A percentile compares a stretch with the other conserved stretches of the same genome.
Conservation (phyloP, 805 yeast genomes). For the Wickerhamiella hasegawae region DNA sequence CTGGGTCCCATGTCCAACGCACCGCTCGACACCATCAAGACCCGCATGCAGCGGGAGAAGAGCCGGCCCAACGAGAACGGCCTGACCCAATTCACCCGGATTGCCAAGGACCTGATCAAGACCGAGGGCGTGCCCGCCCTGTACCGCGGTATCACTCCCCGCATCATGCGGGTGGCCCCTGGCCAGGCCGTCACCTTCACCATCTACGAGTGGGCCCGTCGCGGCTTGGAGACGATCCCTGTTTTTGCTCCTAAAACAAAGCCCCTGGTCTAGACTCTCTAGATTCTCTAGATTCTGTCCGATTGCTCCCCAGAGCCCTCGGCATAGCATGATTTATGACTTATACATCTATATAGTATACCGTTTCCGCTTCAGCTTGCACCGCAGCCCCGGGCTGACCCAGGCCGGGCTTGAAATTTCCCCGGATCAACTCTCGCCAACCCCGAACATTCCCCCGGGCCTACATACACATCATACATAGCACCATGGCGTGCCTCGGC, state of each 20-base stretch:
- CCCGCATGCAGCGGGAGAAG: conserved; percentile 86
- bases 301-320: no score
- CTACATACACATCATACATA: no score
- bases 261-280: no score
- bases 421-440: no score
- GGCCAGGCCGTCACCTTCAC: conserved; percentile 99
- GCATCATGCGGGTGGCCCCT: conserved; percentile 98
- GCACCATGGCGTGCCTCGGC: no score
- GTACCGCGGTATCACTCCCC: conserved; percentile 95
- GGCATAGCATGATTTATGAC: no score
- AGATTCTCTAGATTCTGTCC: no score
- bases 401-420: no score
- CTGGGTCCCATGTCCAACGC: conserved; percentile 96
- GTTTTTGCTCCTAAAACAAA: conserved; percentile 7
- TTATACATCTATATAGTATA: no score
- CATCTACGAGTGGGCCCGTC: conserved; percentile 79
- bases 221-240: conserved; percentile 31
- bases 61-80: conserved; percentile 49
- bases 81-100: conserved; percentile 60
- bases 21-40: conserved; percentile 92
- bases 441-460: no score
- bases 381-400: no score
- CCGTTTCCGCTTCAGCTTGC: no score
- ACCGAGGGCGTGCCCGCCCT: conserved; percentile 83
- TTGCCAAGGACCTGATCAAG: conserved; percentile 62